A percentile compares a stretch with the other conserved stretches of the same genome.
Conservation (phyloP, 2,329 filamentous ascomycete species). For the Alternaria gansuensis region DNA sequence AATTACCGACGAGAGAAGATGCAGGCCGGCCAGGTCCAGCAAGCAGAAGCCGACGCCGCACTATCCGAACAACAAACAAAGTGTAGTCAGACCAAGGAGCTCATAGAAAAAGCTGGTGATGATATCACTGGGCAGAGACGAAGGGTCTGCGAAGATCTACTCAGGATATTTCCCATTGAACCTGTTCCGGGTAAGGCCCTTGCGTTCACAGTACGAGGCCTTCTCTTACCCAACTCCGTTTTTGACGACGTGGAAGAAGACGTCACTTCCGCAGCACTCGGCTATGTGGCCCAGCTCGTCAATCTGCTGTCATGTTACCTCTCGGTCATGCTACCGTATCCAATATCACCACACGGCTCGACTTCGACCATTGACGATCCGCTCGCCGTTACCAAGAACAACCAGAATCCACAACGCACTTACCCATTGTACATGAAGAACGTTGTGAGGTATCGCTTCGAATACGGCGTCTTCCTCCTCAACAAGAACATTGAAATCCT, state of each 20-base stretch:
- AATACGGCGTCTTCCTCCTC: slow-evolving; percentile 94
- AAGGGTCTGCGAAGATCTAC: slow-evolving; percentile 85
- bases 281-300: slow-evolving; percentile 78
- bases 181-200: slow-evolving; percentile 71
- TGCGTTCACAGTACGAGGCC: slow-evolving; percentile 81
- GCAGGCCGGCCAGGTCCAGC: slow-evolving; percentile 65
- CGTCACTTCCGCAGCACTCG: slow-evolving; percentile 79
- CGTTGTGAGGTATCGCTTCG: slow-evolving; percentile 85
- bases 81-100: slow-evolving; percentile 62
- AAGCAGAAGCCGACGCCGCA: slow-evolving; percentile 67
- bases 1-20: slow-evolving; percentile 73
- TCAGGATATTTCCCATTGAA: slow-evolving; percentile 80
- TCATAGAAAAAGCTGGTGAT: slow-evolving; percentile 67
- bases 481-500: slow-evolving; percentile 91
- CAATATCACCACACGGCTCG: slow-evolving; percentile 75
- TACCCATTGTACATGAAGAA: slow-evolving; percentile 82
- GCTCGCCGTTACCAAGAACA: slow-evolving; percentile 61
- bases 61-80: slow-evolving; percentile 62
- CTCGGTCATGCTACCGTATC: slow-evolving; percentile 79
- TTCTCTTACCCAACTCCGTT: slow-evolving; percentile 80
- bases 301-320: slow-evolving; percentile 84
- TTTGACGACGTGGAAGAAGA: slow-evolving; percentile 78
- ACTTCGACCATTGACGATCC: slow-evolving; percentile 79
- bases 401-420: slow-evolving; percentile 37
- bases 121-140: slow-evolving; percentile 85